Conservation (phyloP, 768 basidiomycete species). For the Lactarius evosmus region DNA sequence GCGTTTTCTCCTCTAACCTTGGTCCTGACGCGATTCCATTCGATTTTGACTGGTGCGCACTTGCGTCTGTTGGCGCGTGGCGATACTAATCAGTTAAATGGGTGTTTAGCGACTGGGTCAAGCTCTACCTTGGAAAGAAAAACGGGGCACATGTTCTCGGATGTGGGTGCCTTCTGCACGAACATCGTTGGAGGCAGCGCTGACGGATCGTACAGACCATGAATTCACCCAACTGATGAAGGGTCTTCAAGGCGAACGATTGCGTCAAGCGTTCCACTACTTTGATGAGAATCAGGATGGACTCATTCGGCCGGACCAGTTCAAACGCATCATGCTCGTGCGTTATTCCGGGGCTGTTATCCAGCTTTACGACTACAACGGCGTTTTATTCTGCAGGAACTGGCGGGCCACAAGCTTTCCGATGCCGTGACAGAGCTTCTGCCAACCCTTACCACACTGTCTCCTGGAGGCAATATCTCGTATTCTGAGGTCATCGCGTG, state of each 20-base stretch:
- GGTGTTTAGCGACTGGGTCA: slow-evolving; percentile 82
- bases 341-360: slow-evolving; percentile 31
- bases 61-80: background rate
- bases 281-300: slow-evolving; percentile 90
- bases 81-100: slow-evolving; percentile 4
- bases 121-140: slow-evolving; percentile 90
- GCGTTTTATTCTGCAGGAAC: slow-evolving; percentile 55
- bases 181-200: slow-evolving; percentile 8
- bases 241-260: slow-evolving; percentile 93
- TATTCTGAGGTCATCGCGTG: slow-evolving; percentile 97
- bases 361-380: background rate
- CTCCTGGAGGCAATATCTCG: slow-evolving; percentile 85
- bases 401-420: slow-evolving; percentile 96
- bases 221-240: slow-evolving; percentile 99
- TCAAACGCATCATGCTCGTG: slow-evolving; percentile 92
- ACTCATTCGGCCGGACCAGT: slow-evolving; percentile 90
- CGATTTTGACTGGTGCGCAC: slow-evolving; percentile 82
- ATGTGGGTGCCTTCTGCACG: slow-evolving; percentile 50
- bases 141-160: slow-evolving; percentile 88
- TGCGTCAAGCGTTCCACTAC: slow-evolving; percentile 93
- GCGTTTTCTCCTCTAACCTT: slow-evolving; percentile 79
- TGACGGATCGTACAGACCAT: slow-evolving; percentile 54
- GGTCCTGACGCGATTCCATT: slow-evolving; percentile 85
- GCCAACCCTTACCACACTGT: slow-evolving; percentile 87
- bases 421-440: slow-evolving; percentile 89